phyloP scores from a whole-genome alignment of 2,329 filamentous ascomycete species.

The Fusarium mundagurra region DNA sequence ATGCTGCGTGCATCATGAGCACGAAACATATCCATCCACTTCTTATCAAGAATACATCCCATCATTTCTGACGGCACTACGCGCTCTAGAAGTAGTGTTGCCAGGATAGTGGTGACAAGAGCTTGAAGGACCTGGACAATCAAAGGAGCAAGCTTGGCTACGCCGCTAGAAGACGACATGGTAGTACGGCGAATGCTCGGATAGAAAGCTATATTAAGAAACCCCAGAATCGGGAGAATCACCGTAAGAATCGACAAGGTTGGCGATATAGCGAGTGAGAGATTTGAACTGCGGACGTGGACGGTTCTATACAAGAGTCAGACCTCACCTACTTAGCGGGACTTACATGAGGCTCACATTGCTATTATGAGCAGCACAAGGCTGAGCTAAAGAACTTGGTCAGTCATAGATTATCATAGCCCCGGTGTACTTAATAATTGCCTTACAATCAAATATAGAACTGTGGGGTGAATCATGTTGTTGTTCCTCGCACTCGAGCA shows the following conservation, averaged over 20 bases:
- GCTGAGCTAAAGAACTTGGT: slow-evolving; percentile 37
- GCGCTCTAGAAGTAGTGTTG: slow-evolving; percentile 54
- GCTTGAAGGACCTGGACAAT: slow-evolving; percentile 55
- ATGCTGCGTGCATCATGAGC: slow-evolving; percentile 62
- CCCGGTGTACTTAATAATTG: background rate
- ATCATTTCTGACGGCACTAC: slow-evolving; percentile 46
- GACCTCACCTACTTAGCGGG: background rate
- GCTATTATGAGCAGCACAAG: slow-evolving; percentile 46
- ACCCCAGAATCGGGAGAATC: slow-evolving; percentile 53
- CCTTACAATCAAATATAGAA: slow-evolving; percentile 47
- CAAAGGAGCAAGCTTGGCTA: slow-evolving; percentile 44
- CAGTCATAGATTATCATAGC: background rate
- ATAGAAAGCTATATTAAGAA: slow-evolving; percentile 50
- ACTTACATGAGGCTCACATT: slow-evolving; percentile 36
- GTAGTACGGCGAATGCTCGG: slow-evolving; percentile 45
- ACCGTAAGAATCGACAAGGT: slow-evolving; percentile 50
- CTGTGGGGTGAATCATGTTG: slow-evolving; percentile 43
- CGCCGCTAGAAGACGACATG: slow-evolving; percentile 28
- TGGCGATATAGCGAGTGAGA: slow-evolving; percentile 54
- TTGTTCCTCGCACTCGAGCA: too few species aligned
- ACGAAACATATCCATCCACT: slow-evolving; percentile 65
- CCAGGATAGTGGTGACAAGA: slow-evolving; percentile 55
- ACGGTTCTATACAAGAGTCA: slow-evolving; percentile 47
- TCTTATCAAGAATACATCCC: slow-evolving; percentile 64
- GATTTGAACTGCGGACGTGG: slow-evolving; percentile 50